Evolutionary conservation across 352 stramenopile genomes (phyloP), one percentile per base, ranked within the genome.

Genomic region (Phytophthora tentaculata): DNA sequence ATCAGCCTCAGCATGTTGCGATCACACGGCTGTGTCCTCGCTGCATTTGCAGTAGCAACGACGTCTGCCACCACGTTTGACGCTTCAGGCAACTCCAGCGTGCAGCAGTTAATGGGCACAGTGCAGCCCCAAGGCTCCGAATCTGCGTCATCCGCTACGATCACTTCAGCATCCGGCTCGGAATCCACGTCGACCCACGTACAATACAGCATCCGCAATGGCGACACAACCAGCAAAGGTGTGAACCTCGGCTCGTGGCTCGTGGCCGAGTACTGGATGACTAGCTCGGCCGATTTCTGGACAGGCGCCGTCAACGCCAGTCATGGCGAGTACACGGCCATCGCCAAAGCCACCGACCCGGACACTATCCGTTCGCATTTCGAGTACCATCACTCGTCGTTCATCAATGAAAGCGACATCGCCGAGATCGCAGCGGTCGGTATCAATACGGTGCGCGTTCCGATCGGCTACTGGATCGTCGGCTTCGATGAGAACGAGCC

Each of bases 261-360:
- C 29, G 85, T 94, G 20, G 78, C 78, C 10, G 88, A 95, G 71
- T 43, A 90, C 59, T 95, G 88, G 85, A 95, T 95, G 88, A 91
- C 83, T 10, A 70, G 28, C 19, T 64, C 69, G 0, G 73, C 82
- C 8, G 73, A 88, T 29, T 78, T 93, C 43, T 94, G 83, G 81
- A 74, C 19, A 64, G 90, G 57, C 51, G 54, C 39, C 26, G 61
- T 16, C 22, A 75, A 84, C 26, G 73, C 74, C 14, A 64, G 41
- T 23, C 17, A 75, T 0, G 84, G 85, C 12, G 88, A 95, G 61
- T 91, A 91, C 61, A 81, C 64, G 14, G 83, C 83, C 35, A 92
- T 94, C 56, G 76, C 65, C 5, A 54, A 83, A 35, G 69, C 76
- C 17, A 61, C 39, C 26, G 69, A 76, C 29, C 73, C 68, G 4